These are phyloP conservation scores for Fusarium concolor DNA, from an alignment of 2,329 filamentous ascomycete species.

Conservation along the genomic window DNA sequence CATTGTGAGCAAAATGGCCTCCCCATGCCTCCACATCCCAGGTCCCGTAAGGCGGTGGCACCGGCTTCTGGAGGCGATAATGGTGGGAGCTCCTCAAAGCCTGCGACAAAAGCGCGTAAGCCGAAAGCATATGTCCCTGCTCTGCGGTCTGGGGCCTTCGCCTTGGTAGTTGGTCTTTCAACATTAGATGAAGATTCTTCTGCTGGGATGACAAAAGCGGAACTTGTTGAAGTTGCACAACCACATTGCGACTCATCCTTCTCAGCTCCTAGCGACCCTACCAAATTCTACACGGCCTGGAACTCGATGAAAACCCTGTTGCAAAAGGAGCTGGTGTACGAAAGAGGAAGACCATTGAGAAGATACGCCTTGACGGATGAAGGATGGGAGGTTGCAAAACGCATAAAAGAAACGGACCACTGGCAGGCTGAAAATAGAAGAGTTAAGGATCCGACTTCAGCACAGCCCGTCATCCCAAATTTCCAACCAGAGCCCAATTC, in stretches of 20 bases:
- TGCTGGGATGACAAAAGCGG: slow-evolving; percentile 71
- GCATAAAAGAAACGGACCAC: slow-evolving; percentile 68
- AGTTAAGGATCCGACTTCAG: slow-evolving; percentile 14
- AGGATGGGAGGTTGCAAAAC: slow-evolving; percentile 78
- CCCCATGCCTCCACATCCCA: slow-evolving; percentile 72
- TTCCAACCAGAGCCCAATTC: slow-evolving; percentile 1
- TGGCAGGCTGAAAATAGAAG: slow-evolving; percentile 46
- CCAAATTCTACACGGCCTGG: slow-evolving; percentile 83
- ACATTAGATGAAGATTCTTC: slow-evolving; percentile 65
- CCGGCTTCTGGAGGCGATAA: slow-evolving; percentile 48
- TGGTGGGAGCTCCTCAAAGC: slow-evolving; percentile 50
- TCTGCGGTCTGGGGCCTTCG: slow-evolving; percentile 80
- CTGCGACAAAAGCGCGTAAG: slow-evolving; percentile 69
- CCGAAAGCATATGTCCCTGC: slow-evolving; percentile 77
- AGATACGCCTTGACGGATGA: slow-evolving; percentile 80
- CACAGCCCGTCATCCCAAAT: slow-evolving; percentile 4
- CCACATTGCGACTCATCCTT: slow-evolving; percentile 80
- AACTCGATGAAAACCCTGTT: slow-evolving; percentile 82
- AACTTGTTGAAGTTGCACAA: slow-evolving; percentile 77
- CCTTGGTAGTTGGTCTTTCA: slow-evolving; percentile 74
- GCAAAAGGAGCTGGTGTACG: slow-evolving; percentile 78
- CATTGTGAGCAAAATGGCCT: slow-evolving; percentile 75
- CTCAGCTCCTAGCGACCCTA: slow-evolving; percentile 72
- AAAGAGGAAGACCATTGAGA: slow-evolving; percentile 74
- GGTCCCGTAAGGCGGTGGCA: slow-evolving; percentile 55